A percentile compares a stretch with the other conserved stretches of the same genome.
Conservation (phyloP, 192 early-diverging fungal genomes). For the Entomortierella beljakovae region DNA sequence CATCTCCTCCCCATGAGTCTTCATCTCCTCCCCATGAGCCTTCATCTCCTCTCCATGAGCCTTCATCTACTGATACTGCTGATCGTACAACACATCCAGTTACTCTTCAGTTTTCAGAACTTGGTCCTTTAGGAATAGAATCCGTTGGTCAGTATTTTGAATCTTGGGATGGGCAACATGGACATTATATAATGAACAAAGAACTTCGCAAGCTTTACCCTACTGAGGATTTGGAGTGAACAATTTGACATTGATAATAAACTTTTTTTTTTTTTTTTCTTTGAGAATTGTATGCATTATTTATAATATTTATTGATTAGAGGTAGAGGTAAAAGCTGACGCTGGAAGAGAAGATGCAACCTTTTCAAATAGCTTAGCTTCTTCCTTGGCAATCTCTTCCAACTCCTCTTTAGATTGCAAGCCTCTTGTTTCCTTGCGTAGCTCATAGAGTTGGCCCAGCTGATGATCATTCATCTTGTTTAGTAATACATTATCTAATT, state of each 20-base stretch:
- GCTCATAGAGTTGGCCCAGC: slow-evolving; percentile 66
- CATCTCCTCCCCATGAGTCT: neutral
- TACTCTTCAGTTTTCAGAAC: slow-evolving; percentile 21
- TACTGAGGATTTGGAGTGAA: slow-evolving; percentile 28
- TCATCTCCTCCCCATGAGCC: neutral
- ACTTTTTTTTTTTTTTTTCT: neutral
- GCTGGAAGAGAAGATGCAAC: slow-evolving; percentile 25
- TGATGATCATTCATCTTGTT: slow-evolving; percentile 71
- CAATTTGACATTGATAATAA: neutral
- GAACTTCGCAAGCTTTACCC: slow-evolving; percentile 44
- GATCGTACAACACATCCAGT: neutral
- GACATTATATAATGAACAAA: slow-evolving; percentile 51
- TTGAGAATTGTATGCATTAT: neutral
- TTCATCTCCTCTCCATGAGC: neutral
- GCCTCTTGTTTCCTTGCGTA: slow-evolving; percentile 60
- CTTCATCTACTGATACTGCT: neutral
- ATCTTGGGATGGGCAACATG: slow-evolving; percentile 33
- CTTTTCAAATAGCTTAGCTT: slow-evolving; percentile 40
- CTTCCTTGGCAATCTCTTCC: slow-evolving; percentile 33
- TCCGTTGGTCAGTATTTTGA: slow-evolving; percentile 45
- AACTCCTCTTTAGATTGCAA: slow-evolving; percentile 28
- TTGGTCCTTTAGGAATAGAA: slow-evolving; percentile 38
- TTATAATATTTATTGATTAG: slow-evolving; percentile 2
- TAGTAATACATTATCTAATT: slow-evolving; percentile 48
- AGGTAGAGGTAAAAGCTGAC: neutral